Conservation (phyloP, 176 grass and related monocot genomes). For the Oryza coarctata region DNA sequence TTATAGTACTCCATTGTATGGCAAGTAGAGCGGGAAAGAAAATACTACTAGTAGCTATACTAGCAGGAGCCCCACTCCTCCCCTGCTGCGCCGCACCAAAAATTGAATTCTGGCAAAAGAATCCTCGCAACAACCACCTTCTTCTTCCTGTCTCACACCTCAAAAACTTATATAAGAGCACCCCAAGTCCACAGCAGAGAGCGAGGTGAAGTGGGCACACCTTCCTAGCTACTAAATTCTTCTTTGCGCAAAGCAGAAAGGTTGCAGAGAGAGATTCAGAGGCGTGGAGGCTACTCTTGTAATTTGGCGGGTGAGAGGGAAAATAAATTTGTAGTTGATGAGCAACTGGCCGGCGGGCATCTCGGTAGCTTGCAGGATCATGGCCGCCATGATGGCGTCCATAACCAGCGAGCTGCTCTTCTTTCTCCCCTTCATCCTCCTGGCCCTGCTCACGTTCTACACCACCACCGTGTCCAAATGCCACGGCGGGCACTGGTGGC, state of each 20-base stretch:
- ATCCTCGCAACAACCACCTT: constrained; percentile 30
- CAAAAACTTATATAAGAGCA: constrained; percentile 60
- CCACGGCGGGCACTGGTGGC: constrained; percentile 19
- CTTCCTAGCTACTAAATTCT: constrained; percentile 33
- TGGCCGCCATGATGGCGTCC: constrained; percentile 58
- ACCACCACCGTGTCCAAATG: constrained; percentile 53
- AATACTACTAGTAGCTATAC: not conserved
- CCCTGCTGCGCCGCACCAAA: constrained; percentile 38
- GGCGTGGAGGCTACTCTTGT: constrained; percentile 32
- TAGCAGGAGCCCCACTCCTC: constrained; percentile 23
- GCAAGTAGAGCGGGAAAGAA: not conserved
- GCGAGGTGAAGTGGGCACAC: constrained; percentile 28
- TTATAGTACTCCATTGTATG: not conserved
- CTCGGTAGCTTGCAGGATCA: not conserved
- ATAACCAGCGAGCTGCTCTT: constrained; percentile 64
- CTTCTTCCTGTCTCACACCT: constrained; percentile 31
- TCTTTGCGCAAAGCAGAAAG: constrained; percentile 43
- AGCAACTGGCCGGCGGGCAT: not conserved
- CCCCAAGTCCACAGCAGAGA: constrained; percentile 17
- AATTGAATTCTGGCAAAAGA: constrained; percentile 33
- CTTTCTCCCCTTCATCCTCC: constrained; percentile 60
- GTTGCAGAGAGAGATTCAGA: constrained; percentile 36
- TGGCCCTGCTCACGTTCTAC: constrained; percentile 75
- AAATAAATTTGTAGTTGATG: constrained; percentile 30
- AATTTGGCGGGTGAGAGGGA: constrained; percentile 22